phyloP scores from a whole-genome alignment of 2,329 filamentous ascomycete genomes.

The Tympanopsis confertula region DNA sequence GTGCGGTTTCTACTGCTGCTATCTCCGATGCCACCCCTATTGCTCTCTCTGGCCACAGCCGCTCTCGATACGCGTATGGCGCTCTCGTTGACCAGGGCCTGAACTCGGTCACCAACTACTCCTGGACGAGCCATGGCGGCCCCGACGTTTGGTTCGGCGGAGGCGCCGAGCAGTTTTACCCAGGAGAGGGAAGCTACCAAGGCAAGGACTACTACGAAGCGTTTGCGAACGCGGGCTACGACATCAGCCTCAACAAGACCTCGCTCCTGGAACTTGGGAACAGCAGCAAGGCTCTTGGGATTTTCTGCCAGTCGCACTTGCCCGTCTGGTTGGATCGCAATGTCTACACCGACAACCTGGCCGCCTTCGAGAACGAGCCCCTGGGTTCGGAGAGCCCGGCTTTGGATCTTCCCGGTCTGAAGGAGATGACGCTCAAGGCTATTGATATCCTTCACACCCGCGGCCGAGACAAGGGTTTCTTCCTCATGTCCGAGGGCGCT shows the following conservation, averaged over 20 bases:
- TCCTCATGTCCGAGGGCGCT: conserved; percentile 78
- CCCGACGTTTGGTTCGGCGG: conserved; percentile 76
- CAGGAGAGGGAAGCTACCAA: conserved; percentile 51
- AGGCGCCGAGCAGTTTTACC: conserved; percentile 70
- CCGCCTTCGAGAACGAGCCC: conserved; percentile 55
- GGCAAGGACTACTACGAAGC: conserved; percentile 70
- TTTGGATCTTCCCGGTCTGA: conserved; percentile 68
- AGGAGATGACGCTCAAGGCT: conserved; percentile 83
- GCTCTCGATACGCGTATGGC: conserved; percentile 57
- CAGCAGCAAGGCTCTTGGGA: conserved; percentile 56
- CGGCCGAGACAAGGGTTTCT: conserved; percentile 63
- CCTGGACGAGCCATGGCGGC: conserved; percentile 64
- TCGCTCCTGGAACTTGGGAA: conserved; percentile 46
- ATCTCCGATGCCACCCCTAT: conserved; percentile 75
- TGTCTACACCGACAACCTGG: conserved; percentile 62
- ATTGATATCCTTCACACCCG: conserved; percentile 64
- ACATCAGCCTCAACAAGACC: conserved; percentile 64
- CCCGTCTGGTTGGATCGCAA: conserved; percentile 82
- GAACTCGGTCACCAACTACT: conserved; percentile 67
- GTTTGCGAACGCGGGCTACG: conserved; percentile 64
- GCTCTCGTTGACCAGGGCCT: conserved; percentile 66
- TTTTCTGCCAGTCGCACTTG: conserved; percentile 66
- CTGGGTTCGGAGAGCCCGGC: conserved; percentile 52
- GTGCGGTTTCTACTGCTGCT: conserved; percentile 68
- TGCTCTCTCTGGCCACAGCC: conserved; percentile 62